Base-by-base conservation (phyloP, 306 rosid genomes). In the Glycyrrhiza uralensis region DNA sequence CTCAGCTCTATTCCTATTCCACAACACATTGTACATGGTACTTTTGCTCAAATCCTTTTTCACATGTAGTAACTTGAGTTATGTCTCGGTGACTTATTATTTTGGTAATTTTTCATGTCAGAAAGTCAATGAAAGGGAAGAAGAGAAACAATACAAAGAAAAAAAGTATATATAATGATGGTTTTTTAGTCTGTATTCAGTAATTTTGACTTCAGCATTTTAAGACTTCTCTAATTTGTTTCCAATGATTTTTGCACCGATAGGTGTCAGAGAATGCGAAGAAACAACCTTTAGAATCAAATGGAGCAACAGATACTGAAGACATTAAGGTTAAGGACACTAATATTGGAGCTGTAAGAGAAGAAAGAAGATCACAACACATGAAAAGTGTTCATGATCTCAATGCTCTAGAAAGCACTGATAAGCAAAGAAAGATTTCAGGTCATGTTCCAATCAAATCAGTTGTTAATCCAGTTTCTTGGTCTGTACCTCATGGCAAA, bases 401-500 rank as follows among this genome's bases (percentile, higher is more conserved):
- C 35, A 30, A 78, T 54, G 47, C 22, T 55, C 13, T 5, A 32
- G 19, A 66, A 46, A 47, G 32, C 28, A 44, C 6, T 3, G n/a
- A n/a, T n/a, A 39, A 62, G 30, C 29, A 49, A 52, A 36, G 44
- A 73, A 49, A 45, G 8, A 10, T 38, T 62, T 63, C 84, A 82
- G 85, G 80, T 66, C 63, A 47, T 42, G 59, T 47, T 54, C 59
- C 78, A 26, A 73, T 13, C 19, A 77, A 74, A 67, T 61, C 75
- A 61, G 54, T 36, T 56, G 84, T 61, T 66, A n/a, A n/a, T n/a
- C 55, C 77, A 76, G 76, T 71, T 75, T 76, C 86, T 45, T 57
- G 80, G 85, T 39, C 66, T 5, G 54, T 76, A 24, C 82, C 80
- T 13, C 69, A 24, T 29, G 70, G 73, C 55, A 69, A 68, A 22